Evolutionary conservation across 352 stramenopile genomes (phyloP).

Genomic region (Phytophthora pinifolia): DNA sequence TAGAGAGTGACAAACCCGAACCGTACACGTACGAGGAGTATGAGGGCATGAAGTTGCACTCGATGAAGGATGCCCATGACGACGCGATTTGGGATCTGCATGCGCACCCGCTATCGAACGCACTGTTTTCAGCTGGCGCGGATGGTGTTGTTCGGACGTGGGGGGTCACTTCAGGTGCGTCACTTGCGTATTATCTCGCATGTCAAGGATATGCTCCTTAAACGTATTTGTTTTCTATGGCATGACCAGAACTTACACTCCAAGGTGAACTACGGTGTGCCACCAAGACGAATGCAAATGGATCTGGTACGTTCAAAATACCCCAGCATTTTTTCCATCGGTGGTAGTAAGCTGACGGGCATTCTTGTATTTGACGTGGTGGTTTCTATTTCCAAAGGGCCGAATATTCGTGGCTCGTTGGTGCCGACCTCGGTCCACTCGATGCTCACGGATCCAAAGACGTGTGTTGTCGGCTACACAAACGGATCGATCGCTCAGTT

Average conservation of each 20-base stretch:
- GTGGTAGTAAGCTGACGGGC: background rate
- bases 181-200: background rate
- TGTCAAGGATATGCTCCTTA: background rate
- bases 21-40: conserved; percentile 77
- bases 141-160: conserved; percentile 82
- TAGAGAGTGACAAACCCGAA: conserved; percentile 67
- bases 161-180: conserved; percentile 71
- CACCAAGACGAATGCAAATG: conserved; percentile 53
- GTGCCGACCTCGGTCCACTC: conserved; percentile 76
- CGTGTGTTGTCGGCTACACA: conserved; percentile 78
- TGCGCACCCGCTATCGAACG: conserved; percentile 79
- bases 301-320: conserved; percentile 31
- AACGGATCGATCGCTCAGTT: conserved; percentile 68
- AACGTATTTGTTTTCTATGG: background rate
- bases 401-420: conserved; percentile 52
- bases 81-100: conserved; percentile 85
- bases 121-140: conserved; percentile 78
- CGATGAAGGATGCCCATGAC: conserved; percentile 74
- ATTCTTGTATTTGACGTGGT: background rate
- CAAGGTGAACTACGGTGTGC: conserved; percentile 74
- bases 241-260: conserved; percentile 57
- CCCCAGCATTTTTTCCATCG: background rate
- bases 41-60: conserved; percentile 64
- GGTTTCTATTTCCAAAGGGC: conserved; percentile 23
- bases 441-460: conserved; percentile 76